Evolutionary conservation across 768 basidiomycete species (phyloP).

Genomic region (Clitopilus passeckerianus): DNA sequence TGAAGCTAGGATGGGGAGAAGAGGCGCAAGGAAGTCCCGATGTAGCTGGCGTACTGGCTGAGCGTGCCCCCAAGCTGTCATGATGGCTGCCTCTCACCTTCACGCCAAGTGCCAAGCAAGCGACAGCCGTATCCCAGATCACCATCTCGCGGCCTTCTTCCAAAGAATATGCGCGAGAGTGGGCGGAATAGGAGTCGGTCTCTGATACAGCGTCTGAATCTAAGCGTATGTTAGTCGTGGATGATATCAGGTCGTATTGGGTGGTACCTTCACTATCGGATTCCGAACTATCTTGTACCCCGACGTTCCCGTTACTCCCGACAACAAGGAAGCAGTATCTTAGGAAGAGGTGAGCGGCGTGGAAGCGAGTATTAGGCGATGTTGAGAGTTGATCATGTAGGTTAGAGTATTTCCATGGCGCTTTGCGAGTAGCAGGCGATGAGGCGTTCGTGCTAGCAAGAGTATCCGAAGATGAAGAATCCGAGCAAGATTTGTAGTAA

Average conservation of each 20-base stretch:
- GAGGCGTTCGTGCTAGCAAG: constrained; percentile 1
- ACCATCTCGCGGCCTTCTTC: constrained; percentile 27
- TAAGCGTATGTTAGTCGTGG: background rate
- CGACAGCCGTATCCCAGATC: constrained; percentile 57
- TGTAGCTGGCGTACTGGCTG: constrained; percentile 44
- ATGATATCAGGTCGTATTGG: background rate
- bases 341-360: constrained; percentile 56
- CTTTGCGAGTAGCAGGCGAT: constrained; percentile 9
- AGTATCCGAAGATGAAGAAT: constrained; percentile 6
- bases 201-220: background rate
- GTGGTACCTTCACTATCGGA: background rate
- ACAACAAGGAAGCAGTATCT: constrained; percentile 47
- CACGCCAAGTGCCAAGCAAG: constrained; percentile 53
- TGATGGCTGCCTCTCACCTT: constrained; percentile 36
- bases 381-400: constrained; percentile 49
- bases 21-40: constrained; percentile 56
- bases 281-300: background rate
- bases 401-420: constrained; percentile 16
- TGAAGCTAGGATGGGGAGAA: constrained; percentile 43
- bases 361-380: constrained; percentile 59
- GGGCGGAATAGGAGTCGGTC: constrained; percentile 4
- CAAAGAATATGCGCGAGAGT: background rate
- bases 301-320: background rate
- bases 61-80: background rate
- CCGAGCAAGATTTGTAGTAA: background rate